phyloP scores from a whole-genome alignment of 306 rosid species.

The Cucurbita ficifolia region DNA sequence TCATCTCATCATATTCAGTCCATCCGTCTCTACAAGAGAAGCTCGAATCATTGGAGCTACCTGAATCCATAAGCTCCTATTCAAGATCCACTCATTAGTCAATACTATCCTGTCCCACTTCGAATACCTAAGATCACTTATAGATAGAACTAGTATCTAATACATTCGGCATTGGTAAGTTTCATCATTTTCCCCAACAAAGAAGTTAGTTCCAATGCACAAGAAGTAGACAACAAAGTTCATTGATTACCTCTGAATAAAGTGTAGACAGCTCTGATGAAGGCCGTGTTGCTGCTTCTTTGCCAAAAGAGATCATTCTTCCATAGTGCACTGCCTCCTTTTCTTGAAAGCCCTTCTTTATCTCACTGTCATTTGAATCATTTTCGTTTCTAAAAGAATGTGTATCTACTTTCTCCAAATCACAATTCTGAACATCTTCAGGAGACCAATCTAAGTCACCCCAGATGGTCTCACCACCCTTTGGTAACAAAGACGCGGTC shows the following conservation, averaged over 20 bases:
- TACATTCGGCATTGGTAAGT: not conserved
- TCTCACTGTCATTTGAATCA: slow-evolving; percentile 11
- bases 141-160: not conserved
- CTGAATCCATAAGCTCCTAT: slow-evolving; percentile 25
- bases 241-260: slow-evolving; percentile 27
- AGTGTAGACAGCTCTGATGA: slow-evolving; percentile 34
- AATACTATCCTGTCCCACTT: not conserved
- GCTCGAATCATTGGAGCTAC: slow-evolving; percentile 19
- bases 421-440: slow-evolving; percentile 32
- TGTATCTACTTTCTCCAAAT: slow-evolving; percentile 16
- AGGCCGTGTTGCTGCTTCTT: slow-evolving; percentile 34
- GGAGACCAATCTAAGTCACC: slow-evolving; percentile 50
- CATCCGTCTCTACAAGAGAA: slow-evolving; percentile 28
- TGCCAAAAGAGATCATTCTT: slow-evolving; percentile 45
- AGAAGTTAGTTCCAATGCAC: not conserved
- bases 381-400: slow-evolving; percentile 14
- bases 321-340: slow-evolving; percentile 32
- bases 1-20: slow-evolving; percentile 41
- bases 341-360: slow-evolving; percentile 11
- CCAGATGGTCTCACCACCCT: slow-evolving; percentile 79
- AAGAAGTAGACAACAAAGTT: not conserved
- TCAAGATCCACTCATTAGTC: slow-evolving; percentile 6
- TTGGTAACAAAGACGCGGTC: slow-evolving; percentile 54
- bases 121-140: not conserved
- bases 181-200: not conserved